A percentile compares a stretch with the other conserved stretches of the same genome.
Evolutionary conservation across 768 basidiomycete genomes (phyloP).

Genomic region (Crucibulum laeve): DNA sequence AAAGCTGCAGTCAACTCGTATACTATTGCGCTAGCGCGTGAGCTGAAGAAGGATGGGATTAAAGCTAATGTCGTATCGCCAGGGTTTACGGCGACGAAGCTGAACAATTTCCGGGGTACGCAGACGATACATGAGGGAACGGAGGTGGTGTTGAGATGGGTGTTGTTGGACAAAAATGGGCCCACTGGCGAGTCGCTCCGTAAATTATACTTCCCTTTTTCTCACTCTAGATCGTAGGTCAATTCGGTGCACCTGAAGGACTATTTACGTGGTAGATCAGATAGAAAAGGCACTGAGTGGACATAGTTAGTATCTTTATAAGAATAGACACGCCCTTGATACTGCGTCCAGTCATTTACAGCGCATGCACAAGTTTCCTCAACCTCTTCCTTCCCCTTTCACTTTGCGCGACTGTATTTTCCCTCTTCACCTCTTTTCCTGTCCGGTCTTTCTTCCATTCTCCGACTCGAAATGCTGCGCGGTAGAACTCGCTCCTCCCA

Average conservation of each 20-base stretch:
- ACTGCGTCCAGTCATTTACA: too few species aligned
- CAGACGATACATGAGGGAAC: constrained; percentile 32
- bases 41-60: too few species aligned
- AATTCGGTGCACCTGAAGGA: background rate
- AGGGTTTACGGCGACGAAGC: background rate
- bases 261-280: background rate
- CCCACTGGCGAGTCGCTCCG: constrained; percentile 24
- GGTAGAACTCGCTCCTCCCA: constrained; percentile 5
- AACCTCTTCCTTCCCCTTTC: too few species aligned
- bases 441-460: too few species aligned
- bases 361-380: too few species aligned
- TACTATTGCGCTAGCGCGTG: too few species aligned
- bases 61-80: background rate
- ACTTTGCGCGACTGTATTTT: too few species aligned
- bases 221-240: background rate
- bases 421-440: too few species aligned
- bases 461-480: constrained; percentile 1
- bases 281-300: background rate
- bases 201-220: background rate
- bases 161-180: constrained; percentile 31
- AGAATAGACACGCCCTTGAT: background rate
- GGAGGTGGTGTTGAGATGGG: constrained; percentile 30
- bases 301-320: background rate
- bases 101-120: constrained; percentile 32
- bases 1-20: too few species aligned